phyloP scores from a whole-genome alignment of 306 rosid genomes.

The Lablab purpureus region DNA sequence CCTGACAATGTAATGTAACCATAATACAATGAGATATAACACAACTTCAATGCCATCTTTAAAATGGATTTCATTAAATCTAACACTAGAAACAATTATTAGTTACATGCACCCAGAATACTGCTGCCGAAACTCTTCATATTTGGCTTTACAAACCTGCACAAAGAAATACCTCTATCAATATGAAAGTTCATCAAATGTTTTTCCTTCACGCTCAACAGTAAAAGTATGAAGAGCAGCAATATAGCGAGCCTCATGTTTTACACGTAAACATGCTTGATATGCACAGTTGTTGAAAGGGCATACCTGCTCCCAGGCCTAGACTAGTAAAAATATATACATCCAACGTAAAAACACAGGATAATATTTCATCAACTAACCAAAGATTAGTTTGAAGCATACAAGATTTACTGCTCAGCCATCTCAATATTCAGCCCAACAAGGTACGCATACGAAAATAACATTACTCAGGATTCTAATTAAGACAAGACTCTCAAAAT shows the following conservation, averaged over 20 bases:
- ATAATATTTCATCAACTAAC: not conserved
- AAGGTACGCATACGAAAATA: not conserved
- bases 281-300: not conserved
- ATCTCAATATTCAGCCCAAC: not conserved
- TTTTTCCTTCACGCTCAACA: not conserved
- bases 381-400: not conserved
- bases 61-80: not conserved
- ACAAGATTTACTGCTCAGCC: not conserved
- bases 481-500: too few relatives aligned
- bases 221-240: not conserved
- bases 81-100: not conserved
- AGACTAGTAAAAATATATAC: too few relatives aligned
- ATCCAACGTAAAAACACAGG: not conserved
- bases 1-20: constrained; percentile 47
- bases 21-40: constrained; percentile 29
- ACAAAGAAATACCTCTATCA: constrained; percentile 26
- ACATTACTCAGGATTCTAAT: not conserved
- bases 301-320: not conserved
- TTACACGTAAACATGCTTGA: not conserved
- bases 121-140: constrained; percentile 64
- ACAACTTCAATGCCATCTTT: not conserved
- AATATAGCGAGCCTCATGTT: too few relatives aligned
- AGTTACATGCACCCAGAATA: constrained; percentile 68
- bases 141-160: constrained; percentile 75
- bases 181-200: not conserved